A percentile compares a stretch with the other conserved stretches of the same genome.
phyloP scores from a whole-genome alignment of 306 rosid species.

The Coriaria nepalensis region DNA sequence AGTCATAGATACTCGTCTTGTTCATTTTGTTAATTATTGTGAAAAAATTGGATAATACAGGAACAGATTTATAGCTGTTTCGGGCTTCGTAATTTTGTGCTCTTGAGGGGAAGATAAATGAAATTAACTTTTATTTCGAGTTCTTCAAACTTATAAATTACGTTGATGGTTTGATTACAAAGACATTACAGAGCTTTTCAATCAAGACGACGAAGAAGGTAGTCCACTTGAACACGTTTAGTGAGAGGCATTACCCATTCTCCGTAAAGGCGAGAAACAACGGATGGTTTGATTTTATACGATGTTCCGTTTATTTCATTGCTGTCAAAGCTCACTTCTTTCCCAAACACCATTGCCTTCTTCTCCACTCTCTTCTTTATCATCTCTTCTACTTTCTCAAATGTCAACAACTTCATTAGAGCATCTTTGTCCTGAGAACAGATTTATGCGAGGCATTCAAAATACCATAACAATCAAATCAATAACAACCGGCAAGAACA shows the following conservation, averaged over 20 bases:
- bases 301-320: constrained; percentile 12
- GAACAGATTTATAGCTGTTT: too few species aligned
- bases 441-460: constrained; percentile 1
- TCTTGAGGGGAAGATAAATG: too few species aligned
- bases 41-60: too few species aligned
- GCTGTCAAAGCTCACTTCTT: constrained; percentile 31
- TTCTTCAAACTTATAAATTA: too few species aligned
- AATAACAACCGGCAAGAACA: too few species aligned
- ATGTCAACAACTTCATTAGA: constrained; percentile 75
- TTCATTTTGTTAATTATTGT: too few species aligned
- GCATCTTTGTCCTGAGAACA: constrained; percentile 64
- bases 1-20: background rate
- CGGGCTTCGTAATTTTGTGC: too few species aligned
- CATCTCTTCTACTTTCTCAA: constrained; percentile 47
- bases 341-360: constrained; percentile 67
- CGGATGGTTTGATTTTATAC: constrained; percentile 45
- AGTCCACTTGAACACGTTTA: constrained; percentile 69
- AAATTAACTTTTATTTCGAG: too few species aligned
- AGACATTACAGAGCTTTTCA: background rate
- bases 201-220: constrained; percentile 60
- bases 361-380: constrained; percentile 73
- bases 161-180: too few species aligned
- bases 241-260: constrained; percentile 87
- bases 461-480: too few species aligned
- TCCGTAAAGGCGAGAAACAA: constrained; percentile 42